A percentile compares a stretch with the other conserved stretches of the same genome.
Evolutionary conservation across 345 rosid genomes (phyloP).

Genomic region (Syzygium aromaticum): DNA sequence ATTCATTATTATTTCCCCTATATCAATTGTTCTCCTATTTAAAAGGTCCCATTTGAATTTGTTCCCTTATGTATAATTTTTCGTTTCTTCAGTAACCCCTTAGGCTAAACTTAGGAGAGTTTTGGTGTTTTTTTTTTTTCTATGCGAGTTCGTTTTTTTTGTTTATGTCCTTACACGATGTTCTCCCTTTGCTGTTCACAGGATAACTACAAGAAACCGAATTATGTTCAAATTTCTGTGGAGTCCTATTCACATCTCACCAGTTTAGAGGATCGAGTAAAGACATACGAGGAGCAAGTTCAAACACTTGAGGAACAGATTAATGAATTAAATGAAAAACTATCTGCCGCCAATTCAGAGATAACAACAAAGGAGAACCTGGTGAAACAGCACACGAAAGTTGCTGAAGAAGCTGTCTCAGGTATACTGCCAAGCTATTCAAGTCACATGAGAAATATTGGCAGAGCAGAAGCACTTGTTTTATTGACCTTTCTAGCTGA

Average conservation of each 20-base stretch:
- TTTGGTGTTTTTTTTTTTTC: neutral
- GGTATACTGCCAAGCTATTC: slow-evolving; percentile 29
- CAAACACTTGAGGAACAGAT: slow-evolving; percentile 51
- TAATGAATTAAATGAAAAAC: slow-evolving; percentile 58
- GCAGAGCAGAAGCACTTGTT: neutral
- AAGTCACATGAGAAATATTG: neutral
- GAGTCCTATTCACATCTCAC: slow-evolving; percentile 75
- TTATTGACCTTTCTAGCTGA: neutral
- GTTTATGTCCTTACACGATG: neutral
- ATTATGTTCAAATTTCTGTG: slow-evolving; percentile 75
- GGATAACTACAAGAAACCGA: slow-evolving; percentile 70
- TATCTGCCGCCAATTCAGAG: slow-evolving; percentile 60
- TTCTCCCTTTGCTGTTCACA: slow-evolving; percentile 5
- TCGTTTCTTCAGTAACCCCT: neutral
- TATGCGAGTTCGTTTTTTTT: neutral
- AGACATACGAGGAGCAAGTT: slow-evolving; percentile 50
- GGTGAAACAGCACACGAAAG: slow-evolving; percentile 94
- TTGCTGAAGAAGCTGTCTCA: slow-evolving; percentile 99
- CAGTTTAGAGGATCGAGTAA: slow-evolving; percentile 67
- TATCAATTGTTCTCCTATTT: neutral
- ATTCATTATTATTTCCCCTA: neutral
- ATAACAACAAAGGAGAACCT: slow-evolving; percentile 60
- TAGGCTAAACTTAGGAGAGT: neutral
- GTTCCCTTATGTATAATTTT: neutral
- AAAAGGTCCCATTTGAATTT: neutral